Evolutionary conservation across 192 early-diverging fungal genomes (phyloP), one percentile per base, ranked within the genome.

Genomic region (Backusella westeae): DNA sequence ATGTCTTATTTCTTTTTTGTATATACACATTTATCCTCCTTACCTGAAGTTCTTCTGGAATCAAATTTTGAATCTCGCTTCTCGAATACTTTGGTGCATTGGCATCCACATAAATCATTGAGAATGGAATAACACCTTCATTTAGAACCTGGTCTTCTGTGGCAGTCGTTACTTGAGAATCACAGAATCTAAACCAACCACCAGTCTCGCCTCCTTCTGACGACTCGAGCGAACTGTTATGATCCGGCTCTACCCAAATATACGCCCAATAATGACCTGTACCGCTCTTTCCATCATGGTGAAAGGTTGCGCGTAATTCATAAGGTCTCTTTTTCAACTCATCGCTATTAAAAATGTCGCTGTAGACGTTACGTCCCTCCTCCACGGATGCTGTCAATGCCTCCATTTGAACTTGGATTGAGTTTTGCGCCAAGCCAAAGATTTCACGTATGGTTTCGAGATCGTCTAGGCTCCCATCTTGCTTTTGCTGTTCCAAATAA

Each of bases 181-280:
- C 82, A 53, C 78, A 74, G 67, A 79, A 83, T 32, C 71, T 75
- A 34, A 79, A 77, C 82, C 82, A 83, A 3, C 59, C 59, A 34
- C 67, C 32, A n/a, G 14, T 63, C 6, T 26, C 0, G 0, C 34
- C 1, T 23, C 69, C 32, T 46, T 78, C 80, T 15, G 21, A 4
- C 12, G 70, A 34, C 17, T 75, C 73, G 5, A 74, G n/a, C 6
- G 23, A n/a, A 19, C 65, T 39, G 7, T 38, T 14, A 4, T 46
- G 46, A 9, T 34, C 69, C 29, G 72, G 74, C 14, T 68, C 75
- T 0, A 81, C 74, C 73, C 75, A 78, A 15, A 84, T 74, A 63
- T 85, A 84, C 10, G 77, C 80, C 83, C 83, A 85, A 29, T 78
- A 63, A 68, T 82, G 80, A 5, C 78, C 81, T 3, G 75, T 72